Evolutionary conservation across 257 asterid species (phyloP).

Genomic region (Solanum lycopersicoides): DNA sequence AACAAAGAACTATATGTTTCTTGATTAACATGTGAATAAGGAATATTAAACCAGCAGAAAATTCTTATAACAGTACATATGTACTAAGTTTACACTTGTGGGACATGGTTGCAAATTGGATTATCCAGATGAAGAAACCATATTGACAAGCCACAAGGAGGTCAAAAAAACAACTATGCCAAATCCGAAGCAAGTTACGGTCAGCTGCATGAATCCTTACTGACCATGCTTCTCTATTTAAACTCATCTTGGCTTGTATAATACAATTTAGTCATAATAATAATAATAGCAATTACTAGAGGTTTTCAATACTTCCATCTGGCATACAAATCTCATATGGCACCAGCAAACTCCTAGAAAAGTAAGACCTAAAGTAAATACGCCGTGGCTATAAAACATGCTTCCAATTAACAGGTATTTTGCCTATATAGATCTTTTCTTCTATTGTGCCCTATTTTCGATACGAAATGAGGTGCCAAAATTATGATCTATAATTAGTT

Average conservation of each 20-base stretch:
- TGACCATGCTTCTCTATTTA: not conserved
- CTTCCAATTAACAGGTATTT: not conserved
- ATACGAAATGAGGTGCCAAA: not conserved
- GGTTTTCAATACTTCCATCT: not conserved
- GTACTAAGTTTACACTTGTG: not conserved
- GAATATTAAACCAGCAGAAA: not conserved
- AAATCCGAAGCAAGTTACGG: not conserved
- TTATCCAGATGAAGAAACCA: not conserved
- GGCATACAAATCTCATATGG: not conserved
- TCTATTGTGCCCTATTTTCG: not conserved
- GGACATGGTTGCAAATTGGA: not conserved
- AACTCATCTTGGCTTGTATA: not conserved
- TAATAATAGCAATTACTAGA: not conserved
- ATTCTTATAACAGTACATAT: not conserved
- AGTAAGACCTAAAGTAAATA: not conserved
- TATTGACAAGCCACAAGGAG: not conserved
- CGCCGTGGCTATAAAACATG: not conserved
- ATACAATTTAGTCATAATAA: not conserved
- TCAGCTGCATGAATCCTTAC: not conserved
- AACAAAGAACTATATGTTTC: not conserved
- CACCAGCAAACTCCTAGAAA: not conserved
- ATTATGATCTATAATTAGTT: not conserved
- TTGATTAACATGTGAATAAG: not conserved
- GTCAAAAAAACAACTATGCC: not conserved
- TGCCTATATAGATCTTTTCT: not conserved